Evolutionary conservation across 202 grass and related monocot genomes (phyloP).

Genomic region (Bolboschoenoplectus hybrid): DNA sequence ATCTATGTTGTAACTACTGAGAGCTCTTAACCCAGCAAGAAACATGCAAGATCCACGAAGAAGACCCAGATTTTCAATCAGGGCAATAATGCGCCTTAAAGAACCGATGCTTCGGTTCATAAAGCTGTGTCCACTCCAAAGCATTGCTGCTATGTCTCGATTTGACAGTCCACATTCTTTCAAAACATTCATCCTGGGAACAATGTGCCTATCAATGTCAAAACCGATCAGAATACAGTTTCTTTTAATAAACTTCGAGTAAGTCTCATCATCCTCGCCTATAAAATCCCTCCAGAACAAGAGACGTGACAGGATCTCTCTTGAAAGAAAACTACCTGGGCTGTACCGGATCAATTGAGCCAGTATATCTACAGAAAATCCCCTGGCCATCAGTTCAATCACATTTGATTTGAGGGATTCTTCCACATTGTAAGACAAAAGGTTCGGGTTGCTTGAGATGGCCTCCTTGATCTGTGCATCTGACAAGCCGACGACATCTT

Average conservation of each 20-base stretch:
- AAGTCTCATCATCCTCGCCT: background rate
- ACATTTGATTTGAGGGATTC: constrained; percentile 17
- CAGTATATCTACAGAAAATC: constrained; percentile 20
- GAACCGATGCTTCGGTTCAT: constrained; percentile 45
- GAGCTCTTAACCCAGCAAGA: constrained; percentile 39
- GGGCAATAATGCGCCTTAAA: constrained; percentile 41
- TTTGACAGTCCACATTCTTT: constrained; percentile 53
- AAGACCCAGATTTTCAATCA: constrained; percentile 50
- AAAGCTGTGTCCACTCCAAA: constrained; percentile 38
- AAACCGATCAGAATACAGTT: constrained; percentile 14
- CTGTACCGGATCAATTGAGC: constrained; percentile 26
- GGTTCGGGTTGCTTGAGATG: background rate
- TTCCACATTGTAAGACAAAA: constrained; percentile 28
- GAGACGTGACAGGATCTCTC: background rate
- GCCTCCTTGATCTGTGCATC: constrained; percentile 22
- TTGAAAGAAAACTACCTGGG: background rate
- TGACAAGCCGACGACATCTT: constrained; percentile 15
- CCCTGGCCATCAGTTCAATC: background rate
- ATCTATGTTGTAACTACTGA: constrained; percentile 45
- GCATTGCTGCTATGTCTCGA: constrained; percentile 41
- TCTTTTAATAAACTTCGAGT: constrained; percentile 15
- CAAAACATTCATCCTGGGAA: constrained; percentile 34
- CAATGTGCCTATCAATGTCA: constrained; percentile 21
- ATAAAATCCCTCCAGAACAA: constrained; percentile 19
- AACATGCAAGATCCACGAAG: constrained; percentile 61